Percentiles rank a stretch among this genome's conserved stretches.
phyloP scores from a whole-genome alignment of 2,329 filamentous ascomycete genomes.

The Blastomyces gilchristii region DNA sequence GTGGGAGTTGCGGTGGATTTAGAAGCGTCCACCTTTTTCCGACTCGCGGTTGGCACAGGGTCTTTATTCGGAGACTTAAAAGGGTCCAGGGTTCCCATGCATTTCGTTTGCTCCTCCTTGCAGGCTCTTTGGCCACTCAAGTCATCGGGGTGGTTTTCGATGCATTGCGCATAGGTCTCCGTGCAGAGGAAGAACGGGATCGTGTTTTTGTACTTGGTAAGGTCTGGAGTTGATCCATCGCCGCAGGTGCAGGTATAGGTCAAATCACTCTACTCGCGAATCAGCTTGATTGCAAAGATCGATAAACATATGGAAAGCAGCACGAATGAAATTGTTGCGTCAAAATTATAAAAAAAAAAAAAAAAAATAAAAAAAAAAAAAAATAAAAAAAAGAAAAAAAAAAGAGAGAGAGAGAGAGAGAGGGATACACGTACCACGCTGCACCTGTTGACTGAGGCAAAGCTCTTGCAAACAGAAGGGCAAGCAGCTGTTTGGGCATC shows the following conservation, averaged over 20 bases:
- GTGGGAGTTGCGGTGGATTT: slow-evolving; percentile 18
- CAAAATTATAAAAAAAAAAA: neutral
- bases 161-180: slow-evolving; percentile 42
- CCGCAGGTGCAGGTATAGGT: slow-evolving; percentile 49
- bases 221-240: slow-evolving; percentile 46
- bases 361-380: neutral
- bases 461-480: slow-evolving; percentile 48
- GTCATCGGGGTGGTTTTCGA: slow-evolving; percentile 37
- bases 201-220: slow-evolving; percentile 47
- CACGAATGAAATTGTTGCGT: neutral
- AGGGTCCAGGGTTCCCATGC: slow-evolving; percentile 38
- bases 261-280: slow-evolving; percentile 36
- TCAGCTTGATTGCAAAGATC: slow-evolving; percentile 11
- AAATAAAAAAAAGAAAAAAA: too few species aligned
- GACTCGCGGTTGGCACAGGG: slow-evolving; percentile 24
- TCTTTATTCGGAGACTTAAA: slow-evolving; percentile 12
- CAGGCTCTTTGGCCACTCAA: slow-evolving; percentile 41
- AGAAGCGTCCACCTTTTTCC: slow-evolving; percentile 22
- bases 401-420: too few species aligned
- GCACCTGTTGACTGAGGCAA: slow-evolving; percentile 44
- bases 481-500: slow-evolving; percentile 49
- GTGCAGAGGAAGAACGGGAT: slow-evolving; percentile 53
- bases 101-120: slow-evolving; percentile 36
- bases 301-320: neutral
- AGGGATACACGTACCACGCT: slow-evolving; percentile 40